Evolutionary conservation across 352 stramenopile species (phyloP), one percentile per base, ranked within the genome.

Genomic region (Thalassiosira hispida): DNA sequence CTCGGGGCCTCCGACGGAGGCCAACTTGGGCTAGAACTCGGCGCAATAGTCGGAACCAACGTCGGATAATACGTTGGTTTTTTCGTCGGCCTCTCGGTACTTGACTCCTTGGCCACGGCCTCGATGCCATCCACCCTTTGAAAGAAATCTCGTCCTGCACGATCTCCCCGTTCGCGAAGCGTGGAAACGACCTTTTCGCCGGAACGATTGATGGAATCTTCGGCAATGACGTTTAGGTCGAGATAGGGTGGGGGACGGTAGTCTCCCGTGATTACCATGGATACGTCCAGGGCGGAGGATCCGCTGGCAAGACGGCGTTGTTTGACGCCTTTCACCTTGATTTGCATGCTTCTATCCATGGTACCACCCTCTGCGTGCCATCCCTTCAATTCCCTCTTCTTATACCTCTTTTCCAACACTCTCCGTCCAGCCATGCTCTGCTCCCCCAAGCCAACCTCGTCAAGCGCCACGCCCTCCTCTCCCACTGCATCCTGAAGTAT

Each of bases 121-220:
- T 65, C 46, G 20, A 81, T 71, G 0, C 44, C 63, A 8, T 51
- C 51, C 11, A 81, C 73, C 42, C 73, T 23, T n/a, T 65, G 40
- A 20, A 81, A 81, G 29, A 67, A 81, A 0, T 59, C 33, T 14
- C 63, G 20, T 2, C 64, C 64, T 12, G 42, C 46, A 7, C 47
- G 20, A 7, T 16, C 14, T 27, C 63, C 73, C 4, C 73, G 20
- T 42, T 81, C 73, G 25, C 66, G 20, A 11, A 80, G 18, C 12
- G 25, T 44, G 27, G n/a, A 40, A 9, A 80, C 56, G 1, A 74
- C 63, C 22, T 66, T 69, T 2, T 42, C 44, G 1, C 55, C 62
- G 1, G 61, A 18, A 0, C 72, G 55, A 51, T 80, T 80, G 55
- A 80, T 80, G 27, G 63, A 75, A 55, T 80, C 72, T 59, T 80